phyloP scores from a whole-genome alignment of 1,284 basidiomycete genomes.

The Moesziomyces sp. region DNA sequence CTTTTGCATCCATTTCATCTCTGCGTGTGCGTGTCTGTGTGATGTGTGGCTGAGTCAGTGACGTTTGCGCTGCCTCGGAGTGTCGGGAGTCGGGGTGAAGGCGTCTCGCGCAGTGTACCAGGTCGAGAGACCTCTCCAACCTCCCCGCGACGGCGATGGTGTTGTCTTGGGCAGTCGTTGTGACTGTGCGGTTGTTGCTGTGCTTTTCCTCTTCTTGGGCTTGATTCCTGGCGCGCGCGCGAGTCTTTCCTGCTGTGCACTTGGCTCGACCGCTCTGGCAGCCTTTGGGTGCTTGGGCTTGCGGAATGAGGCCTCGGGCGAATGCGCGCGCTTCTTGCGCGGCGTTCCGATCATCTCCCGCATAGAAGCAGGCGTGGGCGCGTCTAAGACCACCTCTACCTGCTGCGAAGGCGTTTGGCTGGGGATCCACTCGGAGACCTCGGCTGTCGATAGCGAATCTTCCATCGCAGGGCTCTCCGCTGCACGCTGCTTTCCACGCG shows the following conservation, averaged over 20 bases:
- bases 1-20: neutral
- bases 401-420: neutral
- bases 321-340: neutral
- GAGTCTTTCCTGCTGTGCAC: neutral
- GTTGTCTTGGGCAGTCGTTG: slow-evolving; percentile 5
- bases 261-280: neutral
- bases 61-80: neutral
- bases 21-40: neutral
- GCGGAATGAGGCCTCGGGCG: neutral
- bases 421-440: neutral
- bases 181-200: neutral
- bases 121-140: slow-evolving; percentile 20
- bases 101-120: slow-evolving; percentile 25
- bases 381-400: neutral
- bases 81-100: slow-evolving; percentile 15
- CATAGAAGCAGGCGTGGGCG: neutral
- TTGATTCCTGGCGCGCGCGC: neutral
- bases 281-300: neutral
- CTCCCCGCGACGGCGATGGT: slow-evolving; percentile 12
- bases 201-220: neutral
- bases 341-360: neutral
- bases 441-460: too few species aligned
- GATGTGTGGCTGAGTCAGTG: neutral
- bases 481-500: neutral
- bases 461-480: neutral